Percentiles rank a stretch among this genome's conserved stretches.
Conservation (phyloP, 306 rosid species). For the Betula pendula region DNA sequence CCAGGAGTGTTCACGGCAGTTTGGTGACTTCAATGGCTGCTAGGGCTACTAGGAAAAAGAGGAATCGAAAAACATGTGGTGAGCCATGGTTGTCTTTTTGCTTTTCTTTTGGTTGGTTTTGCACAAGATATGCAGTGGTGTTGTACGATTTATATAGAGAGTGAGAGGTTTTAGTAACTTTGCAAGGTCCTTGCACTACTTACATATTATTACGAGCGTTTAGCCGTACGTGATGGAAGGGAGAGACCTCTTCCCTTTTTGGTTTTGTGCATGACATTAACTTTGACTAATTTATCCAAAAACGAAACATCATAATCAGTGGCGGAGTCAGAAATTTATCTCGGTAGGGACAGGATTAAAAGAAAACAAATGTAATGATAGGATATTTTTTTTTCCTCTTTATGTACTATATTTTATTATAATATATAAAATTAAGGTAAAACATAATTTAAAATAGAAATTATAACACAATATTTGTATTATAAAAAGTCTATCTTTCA, state of each 20-base stretch:
- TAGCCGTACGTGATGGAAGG: too few species aligned
- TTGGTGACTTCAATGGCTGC: constrained; percentile 21
- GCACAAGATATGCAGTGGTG: background rate
- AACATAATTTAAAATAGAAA: too few species aligned
- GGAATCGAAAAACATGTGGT: constrained; percentile 5
- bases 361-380: too few species aligned
- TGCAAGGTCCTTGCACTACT: background rate
- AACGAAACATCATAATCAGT: too few species aligned
- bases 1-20: constrained; percentile 28
- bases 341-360: too few species aligned
- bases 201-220: background rate
- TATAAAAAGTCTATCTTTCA: too few species aligned
- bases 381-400: too few species aligned
- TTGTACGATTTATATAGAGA: background rate
- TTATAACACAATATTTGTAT: too few species aligned
- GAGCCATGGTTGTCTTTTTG: constrained; percentile 31
- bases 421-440: too few species aligned
- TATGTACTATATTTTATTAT: too few species aligned
- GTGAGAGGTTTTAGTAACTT: background rate
- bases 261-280: background rate
- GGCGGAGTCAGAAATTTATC: too few species aligned
- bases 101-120: background rate
- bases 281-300: background rate
- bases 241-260: too few species aligned
- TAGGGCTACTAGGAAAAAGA: constrained; percentile 29